Conservation (phyloP, 257 asterid genomes). For the Oldenlandia corymbosa region DNA sequence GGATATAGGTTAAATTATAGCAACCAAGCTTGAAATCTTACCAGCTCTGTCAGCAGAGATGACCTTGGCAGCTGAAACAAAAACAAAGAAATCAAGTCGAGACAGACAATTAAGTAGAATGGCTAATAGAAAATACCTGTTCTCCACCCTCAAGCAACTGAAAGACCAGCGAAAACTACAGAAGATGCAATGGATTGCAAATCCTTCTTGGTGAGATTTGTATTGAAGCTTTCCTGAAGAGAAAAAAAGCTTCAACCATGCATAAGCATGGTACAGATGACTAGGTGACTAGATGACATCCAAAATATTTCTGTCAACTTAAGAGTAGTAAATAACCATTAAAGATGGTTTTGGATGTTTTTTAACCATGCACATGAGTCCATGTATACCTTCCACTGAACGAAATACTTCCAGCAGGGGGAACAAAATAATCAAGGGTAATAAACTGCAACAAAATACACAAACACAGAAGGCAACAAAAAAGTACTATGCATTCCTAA, state of each 20-base stretch:
- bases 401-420: constrained; percentile 43
- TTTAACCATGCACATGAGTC: constrained; percentile 38
- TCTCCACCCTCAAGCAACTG: constrained; percentile 33
- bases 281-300: constrained; percentile 34
- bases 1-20: too few relatives aligned
- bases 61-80: constrained; percentile 78
- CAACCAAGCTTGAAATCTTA: constrained; percentile 37
- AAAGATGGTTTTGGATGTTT: constrained; percentile 33
- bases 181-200: constrained; percentile 42
- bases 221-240: constrained; percentile 38
- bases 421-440: constrained; percentile 6
- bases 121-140: constrained; percentile 20
- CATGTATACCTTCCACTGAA: constrained; percentile 36
- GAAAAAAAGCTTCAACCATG: constrained; percentile 41
- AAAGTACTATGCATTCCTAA: not conserved
- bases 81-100: constrained; percentile 17
- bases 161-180: constrained; percentile 38
- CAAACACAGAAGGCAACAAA: not conserved
- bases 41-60: constrained; percentile 66
- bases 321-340: constrained; percentile 33
- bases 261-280: constrained; percentile 37
- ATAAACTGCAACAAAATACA: not conserved
- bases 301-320: constrained; percentile 38
- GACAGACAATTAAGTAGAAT: not conserved
- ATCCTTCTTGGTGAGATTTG: constrained; percentile 34